These are phyloP conservation scores for Ogataea polymorpha DNA, from an alignment of 805 yeast genomes.

Conservation along the genomic window DNA sequence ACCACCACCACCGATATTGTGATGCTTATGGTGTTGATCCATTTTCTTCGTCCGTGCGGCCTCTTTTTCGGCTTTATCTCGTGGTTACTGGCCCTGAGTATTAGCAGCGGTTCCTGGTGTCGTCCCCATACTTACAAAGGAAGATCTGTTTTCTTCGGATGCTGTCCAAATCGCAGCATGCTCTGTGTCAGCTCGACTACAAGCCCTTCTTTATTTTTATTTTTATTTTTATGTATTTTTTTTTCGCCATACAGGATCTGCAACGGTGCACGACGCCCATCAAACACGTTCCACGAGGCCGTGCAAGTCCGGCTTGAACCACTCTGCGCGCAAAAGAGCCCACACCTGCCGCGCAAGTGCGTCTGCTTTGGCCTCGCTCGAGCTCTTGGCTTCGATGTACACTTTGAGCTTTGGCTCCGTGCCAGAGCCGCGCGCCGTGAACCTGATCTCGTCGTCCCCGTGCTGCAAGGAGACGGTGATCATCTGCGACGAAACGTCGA, in stretches of 20 bases:
- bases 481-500: slow-evolving; percentile 79
- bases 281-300: slow-evolving; percentile 36
- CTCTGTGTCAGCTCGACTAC: neutral
- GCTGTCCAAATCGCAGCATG: slow-evolving; percentile 28
- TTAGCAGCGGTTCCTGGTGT: neutral
- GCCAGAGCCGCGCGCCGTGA: slow-evolving; percentile 92
- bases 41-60: slow-evolving; percentile 2
- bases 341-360: slow-evolving; percentile 62
- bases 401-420: slow-evolving; percentile 94
- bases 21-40: slow-evolving; percentile 2
- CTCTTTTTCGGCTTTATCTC: slow-evolving; percentile 21
- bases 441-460: slow-evolving; percentile 46
- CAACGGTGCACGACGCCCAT: slow-evolving; percentile 3
- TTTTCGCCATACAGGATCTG: neutral
- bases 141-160: slow-evolving; percentile 45
- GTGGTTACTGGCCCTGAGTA: slow-evolving; percentile 7
- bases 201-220: neutral
- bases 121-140: slow-evolving; percentile 39
- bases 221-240: slow-evolving; percentile 6
- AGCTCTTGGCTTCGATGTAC: slow-evolving; percentile 74
- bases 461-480: slow-evolving; percentile 57
- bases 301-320: slow-evolving; percentile 64
- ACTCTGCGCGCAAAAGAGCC: slow-evolving; percentile 51
- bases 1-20: slow-evolving; percentile 7
- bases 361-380: slow-evolving; percentile 44